A percentile compares a stretch with the other conserved stretches of the same genome.
Conservation (phyloP, 2,329 filamentous ascomycete genomes). For the Aquanectria penicillioides region DNA sequence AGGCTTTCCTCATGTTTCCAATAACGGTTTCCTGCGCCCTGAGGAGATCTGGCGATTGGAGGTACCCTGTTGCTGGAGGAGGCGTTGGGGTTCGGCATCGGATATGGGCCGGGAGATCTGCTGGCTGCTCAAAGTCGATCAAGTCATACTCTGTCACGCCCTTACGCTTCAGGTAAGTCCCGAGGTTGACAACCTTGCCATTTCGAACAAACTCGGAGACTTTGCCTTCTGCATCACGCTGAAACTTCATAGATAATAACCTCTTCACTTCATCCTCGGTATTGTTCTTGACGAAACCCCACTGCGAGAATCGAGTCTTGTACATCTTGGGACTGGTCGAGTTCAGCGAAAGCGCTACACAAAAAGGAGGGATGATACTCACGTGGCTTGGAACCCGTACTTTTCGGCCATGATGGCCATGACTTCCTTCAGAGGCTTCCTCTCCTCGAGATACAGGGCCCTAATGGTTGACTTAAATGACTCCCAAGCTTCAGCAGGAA, state of each 20-base stretch:
- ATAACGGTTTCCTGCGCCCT: slow-evolving; percentile 56
- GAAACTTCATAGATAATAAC: slow-evolving; percentile 61
- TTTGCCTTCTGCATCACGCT: slow-evolving; percentile 63
- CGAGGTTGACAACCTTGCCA: slow-evolving; percentile 61
- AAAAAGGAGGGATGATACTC: slow-evolving; percentile 33
- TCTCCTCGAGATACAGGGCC: slow-evolving; percentile 58
- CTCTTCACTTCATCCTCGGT: slow-evolving; percentile 63
- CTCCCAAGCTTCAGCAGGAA: slow-evolving; percentile 59
- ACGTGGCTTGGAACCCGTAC: slow-evolving; percentile 61
- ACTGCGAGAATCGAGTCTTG: slow-evolving; percentile 65
- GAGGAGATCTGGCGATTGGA: slow-evolving; percentile 54
- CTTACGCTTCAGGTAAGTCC: slow-evolving; percentile 63
- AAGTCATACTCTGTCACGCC: slow-evolving; percentile 64
- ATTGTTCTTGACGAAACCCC: slow-evolving; percentile 66
- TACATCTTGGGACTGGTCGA: slow-evolving; percentile 61
- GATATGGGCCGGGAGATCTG: slow-evolving; percentile 55
- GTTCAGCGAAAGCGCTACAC: slow-evolving; percentile 25
- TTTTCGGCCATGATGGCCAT: slow-evolving; percentile 62
- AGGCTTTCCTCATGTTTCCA: slow-evolving; percentile 56
- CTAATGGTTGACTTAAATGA: slow-evolving; percentile 58
- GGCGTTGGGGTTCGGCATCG: slow-evolving; percentile 58
- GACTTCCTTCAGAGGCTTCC: slow-evolving; percentile 62
- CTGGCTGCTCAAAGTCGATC: slow-evolving; percentile 55
- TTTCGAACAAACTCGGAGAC: slow-evolving; percentile 64
- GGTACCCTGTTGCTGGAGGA: slow-evolving; percentile 53